Percentiles rank a stretch among this genome's conserved stretches.
phyloP scores from a whole-genome alignment of 2,329 filamentous ascomycete species.

The Teratosphaeria destructans region DNA sequence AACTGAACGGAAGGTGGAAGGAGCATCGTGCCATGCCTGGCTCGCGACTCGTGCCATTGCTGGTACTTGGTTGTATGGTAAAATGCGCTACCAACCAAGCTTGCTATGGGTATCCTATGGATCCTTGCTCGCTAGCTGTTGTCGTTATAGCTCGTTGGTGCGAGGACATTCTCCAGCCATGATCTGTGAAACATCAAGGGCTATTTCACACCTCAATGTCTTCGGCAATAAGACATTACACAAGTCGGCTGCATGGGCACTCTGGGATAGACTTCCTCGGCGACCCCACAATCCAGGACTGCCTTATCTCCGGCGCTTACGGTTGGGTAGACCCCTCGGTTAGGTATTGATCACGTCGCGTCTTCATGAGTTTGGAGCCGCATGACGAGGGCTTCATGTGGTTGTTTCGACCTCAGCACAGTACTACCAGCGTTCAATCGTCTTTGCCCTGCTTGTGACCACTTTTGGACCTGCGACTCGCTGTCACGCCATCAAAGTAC shows the following conservation, averaged over 20 bases:
- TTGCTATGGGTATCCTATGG: background rate
- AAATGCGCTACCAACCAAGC: background rate
- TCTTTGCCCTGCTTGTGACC: slow-evolving; percentile 20
- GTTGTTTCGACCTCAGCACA: background rate
- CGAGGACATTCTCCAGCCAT: background rate
- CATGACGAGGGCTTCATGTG: background rate
- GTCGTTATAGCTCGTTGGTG: background rate
- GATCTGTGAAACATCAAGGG: background rate
- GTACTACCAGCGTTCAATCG: slow-evolving; percentile 15
- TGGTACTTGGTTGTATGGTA: background rate
- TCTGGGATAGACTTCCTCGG: background rate
- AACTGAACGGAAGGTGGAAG: background rate
- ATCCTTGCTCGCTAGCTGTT: background rate
- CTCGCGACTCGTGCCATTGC: slow-evolving; percentile 3
- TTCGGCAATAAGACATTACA: background rate
- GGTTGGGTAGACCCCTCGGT: background rate
- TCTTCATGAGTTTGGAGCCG: background rate
- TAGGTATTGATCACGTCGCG: background rate
- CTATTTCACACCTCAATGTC: background rate
- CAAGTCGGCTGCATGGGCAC: background rate
- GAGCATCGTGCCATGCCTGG: slow-evolving; percentile 6
- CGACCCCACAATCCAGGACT: background rate
- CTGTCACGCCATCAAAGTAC: slow-evolving; percentile 16
- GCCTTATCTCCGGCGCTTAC: background rate
- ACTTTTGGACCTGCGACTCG: slow-evolving; percentile 9